Base-by-base conservation (phyloP, 805 yeast species). In the Candida loeiensis region DNA sequence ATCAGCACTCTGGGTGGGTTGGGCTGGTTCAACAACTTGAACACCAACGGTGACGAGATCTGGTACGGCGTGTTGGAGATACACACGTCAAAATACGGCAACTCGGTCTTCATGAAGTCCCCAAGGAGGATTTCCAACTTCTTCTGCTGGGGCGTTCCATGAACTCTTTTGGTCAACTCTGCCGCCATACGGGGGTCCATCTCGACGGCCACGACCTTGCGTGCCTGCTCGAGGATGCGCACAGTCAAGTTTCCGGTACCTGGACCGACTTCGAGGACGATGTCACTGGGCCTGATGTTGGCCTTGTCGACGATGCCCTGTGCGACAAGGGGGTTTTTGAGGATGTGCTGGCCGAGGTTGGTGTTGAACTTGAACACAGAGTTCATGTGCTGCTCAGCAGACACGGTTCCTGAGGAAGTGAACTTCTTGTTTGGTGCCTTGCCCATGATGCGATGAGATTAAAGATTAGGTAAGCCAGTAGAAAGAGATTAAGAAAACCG, bases 121-220 rank as follows among this genome's bases (percentile, higher is more conserved):
- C 99, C 99, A 48, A 93, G 73, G 55, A 91, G 66, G 44, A 93
- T 88, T 47, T 93, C 98, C 41, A 93, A 71, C 59, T 89, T 90
- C 65, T 87, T 88, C 61, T 89, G 93, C 41, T 77, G 83, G 1
- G 96, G 90, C n/a, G 95, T 91, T 9, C 97, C 97, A 55, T 88
- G 96, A 12, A 93, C 98, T 71, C 99, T 82, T 62, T 93, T 93
- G 8, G 97, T 88, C 54, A 93, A 73, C 64, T 93, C 99, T 0
- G 98, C 98, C 2, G 98, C 99, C 99, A 93, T 93, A 67, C 97
- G 74, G n/a, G 99, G 99, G 66, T 93, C 99, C 88, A 90, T 90
- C 68, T 93, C 99, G 39, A 86, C 93, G 0, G 98, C 99, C 35
- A 87, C 77, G n/a, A 91, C 97, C 53, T 87, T 89, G 42, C 86